Conservation (phyloP, 2,329 filamentous ascomycete species). For the Cladosporium halotolerans region DNA sequence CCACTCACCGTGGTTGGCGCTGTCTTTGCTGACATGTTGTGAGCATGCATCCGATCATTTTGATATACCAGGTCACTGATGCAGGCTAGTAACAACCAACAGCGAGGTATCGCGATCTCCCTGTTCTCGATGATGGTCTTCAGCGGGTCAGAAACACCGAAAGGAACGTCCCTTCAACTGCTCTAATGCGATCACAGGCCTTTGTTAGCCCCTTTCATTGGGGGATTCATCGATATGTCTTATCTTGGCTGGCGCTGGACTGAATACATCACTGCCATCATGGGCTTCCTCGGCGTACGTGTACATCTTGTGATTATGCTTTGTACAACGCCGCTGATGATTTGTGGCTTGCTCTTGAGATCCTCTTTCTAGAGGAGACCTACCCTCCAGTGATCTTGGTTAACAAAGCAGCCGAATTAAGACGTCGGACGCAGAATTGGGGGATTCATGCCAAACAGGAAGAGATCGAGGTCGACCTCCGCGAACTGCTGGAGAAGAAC, state of each 20-base stretch:
- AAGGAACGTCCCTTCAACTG: background rate
- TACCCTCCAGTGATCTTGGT: conserved; percentile 37
- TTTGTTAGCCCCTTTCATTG: conserved; percentile 39
- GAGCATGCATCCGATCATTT: background rate
- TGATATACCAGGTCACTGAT: background rate
- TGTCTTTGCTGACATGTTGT: conserved; percentile 40
- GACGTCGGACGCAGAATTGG: conserved; percentile 34
- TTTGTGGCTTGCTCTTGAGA: conserved; percentile 14
- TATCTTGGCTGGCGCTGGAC: conserved; percentile 42
- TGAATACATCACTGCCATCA: conserved; percentile 39
- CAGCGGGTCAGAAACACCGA: conserved; percentile 13
- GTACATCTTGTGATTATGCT: too few species aligned
- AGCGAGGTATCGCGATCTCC: conserved; percentile 34
- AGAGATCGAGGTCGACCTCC: conserved; percentile 34
- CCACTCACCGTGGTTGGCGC: conserved; percentile 40
- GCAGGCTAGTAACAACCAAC: conserved; percentile 20
- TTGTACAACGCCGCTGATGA: background rate
- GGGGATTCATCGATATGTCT: conserved; percentile 33
- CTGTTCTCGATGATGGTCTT: conserved; percentile 35
- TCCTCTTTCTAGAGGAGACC: conserved; percentile 36
- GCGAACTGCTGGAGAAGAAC: conserved; percentile 36
- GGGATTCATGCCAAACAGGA: conserved; percentile 34
- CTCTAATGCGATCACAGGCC: conserved; percentile 22
- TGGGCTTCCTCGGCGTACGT: conserved; percentile 29
- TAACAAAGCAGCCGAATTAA: conserved; percentile 34